Percentiles rank a stretch among this genome's conserved stretches.
These are phyloP conservation scores for Scedosporium boydii DNA, from an alignment of 2,329 filamentous ascomycete genomes.

Conservation along the genomic window DNA sequence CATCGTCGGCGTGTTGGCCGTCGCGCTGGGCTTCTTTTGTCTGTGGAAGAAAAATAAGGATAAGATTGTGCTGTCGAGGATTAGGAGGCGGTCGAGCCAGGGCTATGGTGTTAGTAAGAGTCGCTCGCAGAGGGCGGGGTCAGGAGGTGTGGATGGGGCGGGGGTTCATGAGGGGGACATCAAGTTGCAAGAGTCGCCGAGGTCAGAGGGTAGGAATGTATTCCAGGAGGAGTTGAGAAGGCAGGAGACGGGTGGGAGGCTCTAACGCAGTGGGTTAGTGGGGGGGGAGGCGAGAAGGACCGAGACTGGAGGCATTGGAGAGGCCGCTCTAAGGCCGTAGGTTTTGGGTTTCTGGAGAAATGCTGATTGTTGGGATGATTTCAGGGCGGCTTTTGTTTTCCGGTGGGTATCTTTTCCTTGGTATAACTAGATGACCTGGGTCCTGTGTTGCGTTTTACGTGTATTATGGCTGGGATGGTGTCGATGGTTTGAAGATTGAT, in stretches of 20 bases:
- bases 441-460: not conserved
- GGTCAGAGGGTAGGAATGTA: conserved; percentile 18
- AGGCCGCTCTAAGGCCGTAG: too few species aligned
- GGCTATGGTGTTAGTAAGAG: conserved; percentile 19
- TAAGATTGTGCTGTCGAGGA: conserved; percentile 11
- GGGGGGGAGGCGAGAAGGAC: too few species aligned
- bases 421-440: not conserved
- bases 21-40: conserved; percentile 15
- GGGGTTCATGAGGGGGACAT: conserved; percentile 14
- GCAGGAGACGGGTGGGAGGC: conserved; percentile 16
- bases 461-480: not conserved
- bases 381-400: not conserved
- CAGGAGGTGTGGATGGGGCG: not conserved
- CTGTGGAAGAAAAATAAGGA: conserved; percentile 16
- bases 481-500: not conserved
- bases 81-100: conserved; percentile 10
- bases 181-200: conserved; percentile 20
- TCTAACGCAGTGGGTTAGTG: not conserved
- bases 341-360: not conserved
- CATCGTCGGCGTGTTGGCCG: conserved; percentile 13
- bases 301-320: not conserved
- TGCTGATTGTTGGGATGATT: too few species aligned
- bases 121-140: conserved; percentile 12
- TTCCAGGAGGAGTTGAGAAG: conserved; percentile 26
- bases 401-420: not conserved